Base-by-base conservation (phyloP, 2,329 filamentous ascomycete genomes). In the Fusarium multiceps region DNA sequence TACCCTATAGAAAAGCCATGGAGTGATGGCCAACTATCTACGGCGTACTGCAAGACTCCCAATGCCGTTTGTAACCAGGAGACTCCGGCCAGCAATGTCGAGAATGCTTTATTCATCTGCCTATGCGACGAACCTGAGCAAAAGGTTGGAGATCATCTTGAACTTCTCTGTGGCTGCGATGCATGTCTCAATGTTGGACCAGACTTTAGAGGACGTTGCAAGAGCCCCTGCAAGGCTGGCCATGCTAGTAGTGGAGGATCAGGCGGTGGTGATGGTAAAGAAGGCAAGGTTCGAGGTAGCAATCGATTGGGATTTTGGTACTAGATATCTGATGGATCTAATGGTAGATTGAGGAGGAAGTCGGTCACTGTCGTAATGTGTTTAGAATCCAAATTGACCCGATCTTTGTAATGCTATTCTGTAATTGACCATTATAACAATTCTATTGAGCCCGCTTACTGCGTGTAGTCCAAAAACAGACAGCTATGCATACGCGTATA, bases 161-260 rank as follows among this genome's bases (percentile, higher is more conserved):
- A 82, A 30, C 74, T 82, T n/a, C 55, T 82, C 12, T 81, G 80
- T 59, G 78, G 79, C 4, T 82, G 81, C 58, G 80, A 81, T 55
- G 77, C 74, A 56, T 82, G 81, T 60, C 73, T 82, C 40, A 80
- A 81, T 40, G 73, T 80, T 53, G 77, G 75, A 13, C 81, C 81
- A 0, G 81, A 82, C 55, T 82, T 75, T 47, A 75, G 81, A 63
- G 80, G 80, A 45, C 76, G 81, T 20, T 82, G 81, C 62, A 77
- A 79, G 64, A 77, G 73, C 49, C 80, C 80, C 2, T 81, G 80
- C 48, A 68, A 70, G 25, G 72, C 76, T 25, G 75, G 74, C 11
- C 48, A 27, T 4, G 21, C 16, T 37, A 34, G 32, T 6, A 7
- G 32, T 7, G 50, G 37, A 34, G 48, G 55, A 6, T 41, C 49